Evolutionary conservation across 345 rosid genomes (phyloP).

Genomic region (Mercurialis annua): DNA sequence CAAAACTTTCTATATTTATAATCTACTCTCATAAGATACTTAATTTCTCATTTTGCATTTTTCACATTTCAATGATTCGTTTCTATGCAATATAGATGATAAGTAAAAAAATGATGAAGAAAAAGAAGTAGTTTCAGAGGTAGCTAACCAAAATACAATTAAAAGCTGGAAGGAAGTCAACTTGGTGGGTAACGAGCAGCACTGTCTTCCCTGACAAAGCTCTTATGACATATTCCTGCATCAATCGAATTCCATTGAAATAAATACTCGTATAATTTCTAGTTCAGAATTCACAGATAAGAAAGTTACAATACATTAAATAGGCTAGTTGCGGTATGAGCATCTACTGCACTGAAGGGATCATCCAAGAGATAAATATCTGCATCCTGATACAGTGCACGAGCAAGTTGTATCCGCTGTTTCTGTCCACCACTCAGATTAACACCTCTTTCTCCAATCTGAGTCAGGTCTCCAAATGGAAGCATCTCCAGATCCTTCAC

Average conservation of each 20-base stretch:
- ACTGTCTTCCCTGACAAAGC: slow-evolving; percentile 49
- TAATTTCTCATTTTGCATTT: no score
- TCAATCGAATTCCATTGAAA: neutral
- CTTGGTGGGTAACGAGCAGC: slow-evolving; percentile 54
- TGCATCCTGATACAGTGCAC: slow-evolving; percentile 52
- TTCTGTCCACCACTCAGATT: slow-evolving; percentile 62
- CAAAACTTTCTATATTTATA: no score
- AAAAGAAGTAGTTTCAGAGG: neutral
- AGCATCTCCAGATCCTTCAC: slow-evolving; percentile 47
- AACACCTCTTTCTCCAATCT: slow-evolving; percentile 55
- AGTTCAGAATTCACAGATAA: neutral
- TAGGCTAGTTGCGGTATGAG: slow-evolving; percentile 46
- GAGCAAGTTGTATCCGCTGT: slow-evolving; percentile 56
- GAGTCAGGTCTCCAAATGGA: slow-evolving; percentile 47
- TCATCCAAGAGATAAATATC: slow-evolving; percentile 61
- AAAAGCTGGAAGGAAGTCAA: slow-evolving; percentile 52
- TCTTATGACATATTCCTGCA: slow-evolving; percentile 49
- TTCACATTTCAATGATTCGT: no score
- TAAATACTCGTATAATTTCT: neutral
- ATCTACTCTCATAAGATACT: no score
- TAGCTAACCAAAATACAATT: slow-evolving; percentile 42
- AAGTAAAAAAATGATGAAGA: no score
- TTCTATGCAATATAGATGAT: no score
- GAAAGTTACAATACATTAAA: slow-evolving; percentile 40
- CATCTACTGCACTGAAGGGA: slow-evolving; percentile 66